Conservation (phyloP, 2,329 filamentous ascomycete genomes). For the Alternaria viburni region DNA sequence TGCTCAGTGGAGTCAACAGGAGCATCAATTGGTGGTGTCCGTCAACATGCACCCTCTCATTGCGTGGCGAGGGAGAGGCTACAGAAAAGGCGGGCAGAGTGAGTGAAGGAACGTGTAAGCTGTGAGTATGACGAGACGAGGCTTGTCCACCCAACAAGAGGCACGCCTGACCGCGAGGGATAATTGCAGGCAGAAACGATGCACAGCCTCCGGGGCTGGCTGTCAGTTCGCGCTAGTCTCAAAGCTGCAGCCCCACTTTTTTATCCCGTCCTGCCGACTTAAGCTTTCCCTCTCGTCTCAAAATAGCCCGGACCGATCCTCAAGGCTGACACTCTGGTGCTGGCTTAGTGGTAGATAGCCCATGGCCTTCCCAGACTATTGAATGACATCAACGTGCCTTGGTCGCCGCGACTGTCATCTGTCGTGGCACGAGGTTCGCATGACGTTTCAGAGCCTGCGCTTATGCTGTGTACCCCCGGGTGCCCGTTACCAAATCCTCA, state of each 20-base stretch:
- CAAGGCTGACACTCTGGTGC: background rate
- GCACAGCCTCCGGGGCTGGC: constrained; percentile 6
- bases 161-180: constrained; percentile 14
- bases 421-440: background rate
- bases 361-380: background rate
- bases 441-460: background rate
- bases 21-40: constrained; percentile 4
- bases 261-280: background rate
- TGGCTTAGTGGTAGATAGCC: background rate
- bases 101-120: background rate
- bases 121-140: constrained; percentile 8
- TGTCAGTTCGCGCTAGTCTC: background rate
- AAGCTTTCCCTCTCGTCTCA: constrained; percentile 9
- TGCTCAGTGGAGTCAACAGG: constrained; percentile 2
- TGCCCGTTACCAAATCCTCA: constrained; percentile 9
- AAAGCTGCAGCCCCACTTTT: too few species aligned
- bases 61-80: background rate
- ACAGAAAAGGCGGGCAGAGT: background rate
- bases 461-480: constrained; percentile 12
- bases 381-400: background rate
- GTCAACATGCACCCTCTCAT: constrained; percentile 5
- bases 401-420: background rate
- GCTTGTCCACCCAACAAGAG: constrained; percentile 2
- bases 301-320: constrained; percentile 6
- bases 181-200: constrained; percentile 11